These are phyloP conservation scores for Phytophthora capsici DNA, from an alignment of 352 stramenopile genomes.

Conservation along the genomic window DNA sequence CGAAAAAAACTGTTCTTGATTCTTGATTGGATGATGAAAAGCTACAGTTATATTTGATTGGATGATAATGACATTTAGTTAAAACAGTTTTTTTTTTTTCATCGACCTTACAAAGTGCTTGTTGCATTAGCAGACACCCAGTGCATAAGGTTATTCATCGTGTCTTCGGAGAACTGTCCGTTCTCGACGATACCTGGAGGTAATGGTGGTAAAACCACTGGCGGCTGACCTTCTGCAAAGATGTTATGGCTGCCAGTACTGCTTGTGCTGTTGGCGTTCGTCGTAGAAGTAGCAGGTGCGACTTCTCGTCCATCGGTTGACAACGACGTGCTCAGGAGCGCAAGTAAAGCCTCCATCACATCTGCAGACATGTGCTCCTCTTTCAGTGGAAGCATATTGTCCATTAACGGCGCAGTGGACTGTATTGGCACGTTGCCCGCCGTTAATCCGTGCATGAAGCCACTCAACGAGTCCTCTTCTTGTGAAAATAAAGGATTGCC, in stretches of 20 bases:
- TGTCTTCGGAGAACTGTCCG: conserved; percentile 61
- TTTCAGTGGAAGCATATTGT: conserved; percentile 1
- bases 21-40: not conserved
- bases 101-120: conserved; percentile 2
- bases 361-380: conserved; percentile 34
- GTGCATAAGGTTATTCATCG: conserved; percentile 48
- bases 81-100: no score
- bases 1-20: no score
- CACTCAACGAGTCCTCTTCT: conserved; percentile 14
- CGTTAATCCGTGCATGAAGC: conserved; percentile 15
- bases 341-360: conserved; percentile 41
- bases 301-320: conserved; percentile 23
- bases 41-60: conserved; percentile 3
- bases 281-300: not conserved
- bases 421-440: conserved; percentile 2
- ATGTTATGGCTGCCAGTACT: conserved; percentile 31
- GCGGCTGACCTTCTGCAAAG: conserved; percentile 32
- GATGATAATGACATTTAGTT: not conserved
- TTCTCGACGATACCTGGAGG: conserved; percentile 45
- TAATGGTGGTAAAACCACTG: conserved; percentile 24
- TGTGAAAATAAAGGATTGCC: conserved; percentile 35
- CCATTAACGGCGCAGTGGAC: not conserved
- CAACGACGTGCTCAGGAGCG: conserved; percentile 44
- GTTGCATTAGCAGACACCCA: conserved; percentile 32
- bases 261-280: conserved; percentile 17